Evolutionary conservation across 2,329 filamentous ascomycete genomes (phyloP), one percentile per base, ranked within the genome.

Genomic region (Aureobasidium zeae): DNA sequence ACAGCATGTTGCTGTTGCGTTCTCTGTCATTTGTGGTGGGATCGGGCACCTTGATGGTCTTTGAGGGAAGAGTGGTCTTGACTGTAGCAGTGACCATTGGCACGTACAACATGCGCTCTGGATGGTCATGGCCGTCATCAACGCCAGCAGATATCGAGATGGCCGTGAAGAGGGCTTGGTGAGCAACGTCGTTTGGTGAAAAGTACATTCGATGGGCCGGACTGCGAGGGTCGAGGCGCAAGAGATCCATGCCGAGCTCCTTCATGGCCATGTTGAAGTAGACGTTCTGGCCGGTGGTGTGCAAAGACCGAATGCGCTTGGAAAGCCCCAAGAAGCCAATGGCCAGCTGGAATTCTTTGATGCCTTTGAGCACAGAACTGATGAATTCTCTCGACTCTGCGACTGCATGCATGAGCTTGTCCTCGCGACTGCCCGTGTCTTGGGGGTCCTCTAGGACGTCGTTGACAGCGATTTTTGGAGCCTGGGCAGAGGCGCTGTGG

Each of bases 121-220:
- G 82, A 54, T 84, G 83, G 7, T 83, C 84, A 20, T 81, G 77
- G n/a, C 86, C 86, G 59, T 95, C 87, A 56, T 95, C 88, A 25
- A 98, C 72, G 28, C 87, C 91, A 46, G 96, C 73, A 0, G 89
- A 89, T 45, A 98, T 84, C 1, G 91, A 94, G 29, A 98, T 78
- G 3, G 88, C 91, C 13, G 89, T 91, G 16, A 91, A 75, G 25
- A 98, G 72, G 9, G 88, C 91, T 68, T 98, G 89, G 61, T 98
- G 91, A 10, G 91, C 91, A 55, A 95, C 80, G 58, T 95, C 91
- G 49, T 86, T 82, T 16, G 83, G 79, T 2, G 88, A 85, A 58
- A 98, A 98, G 63, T 98, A 96, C 91, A 96, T 98, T 50, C 91
- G 80, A 69, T 98, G 91, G 0, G 89, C 87, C 1, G 91, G 87